Conservation (phyloP, 164 flowering plant genomes). For the Taxillus chinensis region DNA sequence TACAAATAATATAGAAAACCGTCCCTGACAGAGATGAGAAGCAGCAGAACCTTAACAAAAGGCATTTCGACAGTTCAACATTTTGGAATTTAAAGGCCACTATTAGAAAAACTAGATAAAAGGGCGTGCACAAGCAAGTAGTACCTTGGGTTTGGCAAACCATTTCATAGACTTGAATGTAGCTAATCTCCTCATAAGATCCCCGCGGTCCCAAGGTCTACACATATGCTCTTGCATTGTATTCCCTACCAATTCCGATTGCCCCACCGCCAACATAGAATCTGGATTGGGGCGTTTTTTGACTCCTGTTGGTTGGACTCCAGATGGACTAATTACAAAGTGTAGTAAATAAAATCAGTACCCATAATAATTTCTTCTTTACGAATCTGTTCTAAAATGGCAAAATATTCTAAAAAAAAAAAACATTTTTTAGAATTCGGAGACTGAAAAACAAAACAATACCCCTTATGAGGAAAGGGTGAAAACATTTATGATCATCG, state of each 20-base stretch:
- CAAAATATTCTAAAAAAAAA: background rate
- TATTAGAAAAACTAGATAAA: too few relatives aligned
- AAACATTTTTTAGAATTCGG: too few relatives aligned
- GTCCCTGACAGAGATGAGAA: too few relatives aligned
- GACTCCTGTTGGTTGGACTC: slow-evolving; percentile 27
- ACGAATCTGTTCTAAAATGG: background rate
- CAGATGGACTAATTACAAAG: slow-evolving; percentile 19
- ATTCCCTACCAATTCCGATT: slow-evolving; percentile 19
- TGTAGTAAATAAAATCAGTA: background rate
- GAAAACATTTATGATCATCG: too few relatives aligned
- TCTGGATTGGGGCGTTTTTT: slow-evolving; percentile 33
- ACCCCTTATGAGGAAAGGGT: too few relatives aligned
- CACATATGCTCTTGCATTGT: slow-evolving; percentile 37
- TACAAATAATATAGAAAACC: too few relatives aligned
- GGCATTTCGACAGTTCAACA: too few relatives aligned
- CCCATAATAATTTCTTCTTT: background rate
- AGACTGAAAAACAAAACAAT: too few relatives aligned
- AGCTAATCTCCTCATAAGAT: slow-evolving; percentile 60
- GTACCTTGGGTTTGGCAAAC: slow-evolving; percentile 95
- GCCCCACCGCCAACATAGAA: slow-evolving; percentile 19
- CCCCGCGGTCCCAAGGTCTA: slow-evolving; percentile 90
- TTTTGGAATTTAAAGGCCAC: too few relatives aligned
- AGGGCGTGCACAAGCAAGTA: background rate
- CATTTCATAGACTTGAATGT: slow-evolving; percentile 98
- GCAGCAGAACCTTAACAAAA: too few relatives aligned